Percentiles rank a stretch among this genome's conserved stretches.
Conservation (phyloP, 306 rosid genomes). For the Nissolia schottii region DNA sequence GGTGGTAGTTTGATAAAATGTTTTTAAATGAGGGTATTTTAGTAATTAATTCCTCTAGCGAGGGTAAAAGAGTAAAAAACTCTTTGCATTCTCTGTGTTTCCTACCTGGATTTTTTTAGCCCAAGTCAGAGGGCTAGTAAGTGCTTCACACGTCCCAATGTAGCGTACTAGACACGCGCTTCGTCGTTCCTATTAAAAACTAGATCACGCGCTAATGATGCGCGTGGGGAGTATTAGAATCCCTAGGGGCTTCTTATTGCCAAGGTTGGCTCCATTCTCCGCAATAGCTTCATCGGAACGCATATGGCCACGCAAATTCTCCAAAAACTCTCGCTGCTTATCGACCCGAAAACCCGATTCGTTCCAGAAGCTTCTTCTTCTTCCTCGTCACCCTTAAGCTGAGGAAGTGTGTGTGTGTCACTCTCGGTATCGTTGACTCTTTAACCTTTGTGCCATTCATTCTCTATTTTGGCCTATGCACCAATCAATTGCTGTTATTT, state of each 20-base stretch:
- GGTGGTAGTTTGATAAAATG: no score
- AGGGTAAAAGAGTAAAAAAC: no score
- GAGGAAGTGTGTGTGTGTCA: background rate
- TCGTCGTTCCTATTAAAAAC: no score
- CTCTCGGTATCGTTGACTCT: constrained; percentile 5
- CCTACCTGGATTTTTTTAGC: no score
- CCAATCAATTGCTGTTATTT: background rate
- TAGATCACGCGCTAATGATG: background rate
- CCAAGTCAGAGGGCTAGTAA: background rate
- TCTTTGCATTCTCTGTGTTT: no score
- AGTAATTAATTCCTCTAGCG: no score
- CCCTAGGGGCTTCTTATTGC: background rate
- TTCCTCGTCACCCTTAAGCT: constrained; percentile 17
- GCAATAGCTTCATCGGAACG: background rate
- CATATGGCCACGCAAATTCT: constrained; percentile 17
- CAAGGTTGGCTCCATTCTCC: background rate
- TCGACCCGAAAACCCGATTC: constrained; percentile 2
- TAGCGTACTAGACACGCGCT: background rate
- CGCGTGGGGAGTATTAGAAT: background rate
- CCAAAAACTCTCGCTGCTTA: background rate
- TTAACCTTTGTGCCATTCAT: background rate
- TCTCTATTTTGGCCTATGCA: background rate
- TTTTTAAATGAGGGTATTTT: no score
- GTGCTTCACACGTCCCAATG: background rate
- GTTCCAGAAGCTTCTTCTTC: constrained; percentile 1